Conservation (phyloP, 768 basidiomycete genomes). For the Flagelloscypha sp. region DNA sequence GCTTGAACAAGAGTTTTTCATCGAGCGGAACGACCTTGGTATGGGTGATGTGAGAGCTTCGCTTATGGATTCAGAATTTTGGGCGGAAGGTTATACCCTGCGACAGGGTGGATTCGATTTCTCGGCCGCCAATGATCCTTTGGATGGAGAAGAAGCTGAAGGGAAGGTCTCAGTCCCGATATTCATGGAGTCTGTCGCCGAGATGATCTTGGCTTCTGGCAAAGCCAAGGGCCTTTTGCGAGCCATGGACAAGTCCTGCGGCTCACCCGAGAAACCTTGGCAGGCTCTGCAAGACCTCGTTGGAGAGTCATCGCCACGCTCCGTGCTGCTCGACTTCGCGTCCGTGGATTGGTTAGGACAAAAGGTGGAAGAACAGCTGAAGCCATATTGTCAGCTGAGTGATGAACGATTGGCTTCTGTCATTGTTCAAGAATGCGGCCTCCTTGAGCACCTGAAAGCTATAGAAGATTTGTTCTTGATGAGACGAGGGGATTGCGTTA, state of each 20-base stretch:
- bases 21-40: slow-evolving; percentile 61
- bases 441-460: slow-evolving; percentile 53
- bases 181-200: slow-evolving; percentile 56
- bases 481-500: slow-evolving; percentile 70
- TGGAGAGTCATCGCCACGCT: too few relatives aligned
- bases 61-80: slow-evolving; percentile 66
- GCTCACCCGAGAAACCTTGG: too few relatives aligned
- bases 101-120: slow-evolving; percentile 29
- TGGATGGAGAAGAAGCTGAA: slow-evolving; percentile 16
- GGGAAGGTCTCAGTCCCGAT: slow-evolving; percentile 39
- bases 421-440: slow-evolving; percentile 55
- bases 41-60: slow-evolving; percentile 34
- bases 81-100: slow-evolving; percentile 64
- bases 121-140: slow-evolving; percentile 15
- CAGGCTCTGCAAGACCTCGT: too few relatives aligned
- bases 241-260: too few relatives aligned
- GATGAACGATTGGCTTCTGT: slow-evolving; percentile 48
- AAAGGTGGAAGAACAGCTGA: slow-evolving; percentile 43
- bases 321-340: too few relatives aligned
- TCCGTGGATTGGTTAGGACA: too few relatives aligned
- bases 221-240: slow-evolving; percentile 73
- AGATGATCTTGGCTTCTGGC: slow-evolving; percentile 54
- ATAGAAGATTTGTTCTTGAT: slow-evolving; percentile 70
- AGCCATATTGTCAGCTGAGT: slow-evolving; percentile 45
- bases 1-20: slow-evolving; percentile 73